Base-by-base conservation (phyloP, 192 early-diverging fungal species). In the Backusella morwellensis region DNA sequence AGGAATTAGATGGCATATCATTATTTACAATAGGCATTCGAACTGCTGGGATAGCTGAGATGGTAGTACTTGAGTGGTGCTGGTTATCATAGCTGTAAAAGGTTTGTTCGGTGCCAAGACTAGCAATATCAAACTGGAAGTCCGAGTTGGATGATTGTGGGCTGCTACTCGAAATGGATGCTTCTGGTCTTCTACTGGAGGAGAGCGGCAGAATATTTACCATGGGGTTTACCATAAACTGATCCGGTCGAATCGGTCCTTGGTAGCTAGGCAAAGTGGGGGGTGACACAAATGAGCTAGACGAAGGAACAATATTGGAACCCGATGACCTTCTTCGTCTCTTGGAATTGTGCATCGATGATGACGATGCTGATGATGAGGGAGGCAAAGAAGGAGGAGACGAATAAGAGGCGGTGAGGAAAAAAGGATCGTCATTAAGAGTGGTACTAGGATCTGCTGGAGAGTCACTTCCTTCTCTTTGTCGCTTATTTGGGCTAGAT, bases 91-190 rank as follows among this genome's bases (percentile, higher is more conserved):
- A 63, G 23, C 23, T 70, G 21, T 70, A 70, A 38, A 40, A 70
- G 6, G 35, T 70, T 12, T 70, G 68, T 41, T 70, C 68, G 11
- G n/a, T 11, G 21, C 68, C 36, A 70, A 70, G 38, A 14, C n/a
- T 35, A 70, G 68, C 38, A 70, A 38, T 70, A 70, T 70, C 35
- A 70, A 70, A 70, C n/a, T 70, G 68, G 21, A 35, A 40, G 19
- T 35, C 35, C 9, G 38, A 35, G 38, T 11, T 38, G 9, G 21
- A 21, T 9, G 68, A 40, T 70, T 36, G 35, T 19, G 34, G 68
- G 8, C 35, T 70, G 12, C 38, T 41, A 6, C n/a, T 23, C 2
- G 36, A 14, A 40, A 38, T 38, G 7, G 36, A 40, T 40, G 15
- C 9, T 4, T 70, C 35, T 17, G 35, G 36, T 23, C n/a, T 23